Conservation (phyloP, 2,329 filamentous ascomycete genomes). For the Fusarium nematophilum region DNA sequence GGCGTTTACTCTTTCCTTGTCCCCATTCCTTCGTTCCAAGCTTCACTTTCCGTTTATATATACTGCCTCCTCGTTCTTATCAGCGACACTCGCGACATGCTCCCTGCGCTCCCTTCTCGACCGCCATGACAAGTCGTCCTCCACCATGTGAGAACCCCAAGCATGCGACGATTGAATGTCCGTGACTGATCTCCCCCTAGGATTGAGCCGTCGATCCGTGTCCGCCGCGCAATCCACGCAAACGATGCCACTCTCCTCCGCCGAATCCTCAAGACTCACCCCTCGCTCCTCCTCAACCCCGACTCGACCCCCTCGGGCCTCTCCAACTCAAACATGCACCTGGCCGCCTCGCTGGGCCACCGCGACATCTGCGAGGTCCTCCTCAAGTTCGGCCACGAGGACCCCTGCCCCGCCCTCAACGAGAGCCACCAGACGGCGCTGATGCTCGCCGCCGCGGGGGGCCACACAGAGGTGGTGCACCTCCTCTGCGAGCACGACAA, state of each 20-base stretch:
- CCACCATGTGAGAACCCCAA: constrained; percentile 37
- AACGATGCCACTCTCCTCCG: constrained; percentile 78
- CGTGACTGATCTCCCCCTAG: constrained; percentile 51
- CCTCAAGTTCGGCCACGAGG: constrained; percentile 79
- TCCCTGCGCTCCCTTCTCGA: constrained; percentile 28
- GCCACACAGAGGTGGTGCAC: constrained; percentile 79
- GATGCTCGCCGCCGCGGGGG: constrained; percentile 78
- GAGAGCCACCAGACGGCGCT: constrained; percentile 83
- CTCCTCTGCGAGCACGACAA: constrained; percentile 75
- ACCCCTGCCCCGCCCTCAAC: constrained; percentile 79
- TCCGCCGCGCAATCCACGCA: constrained; percentile 83
- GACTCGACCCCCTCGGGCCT: constrained; percentile 75
- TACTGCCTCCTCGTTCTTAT: constrained; percentile 4
- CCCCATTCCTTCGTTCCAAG: neutral
- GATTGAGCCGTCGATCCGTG: constrained; percentile 81
- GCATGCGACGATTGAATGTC: neutral
- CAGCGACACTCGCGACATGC: constrained; percentile 31
- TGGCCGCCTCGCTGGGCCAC: constrained; percentile 80
- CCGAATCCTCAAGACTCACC: constrained; percentile 81
- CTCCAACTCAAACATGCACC: constrained; percentile 86
- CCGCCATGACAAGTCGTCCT: constrained; percentile 41
- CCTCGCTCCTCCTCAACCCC: constrained; percentile 79
- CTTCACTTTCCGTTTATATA: neutral
- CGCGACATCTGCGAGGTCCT: constrained; percentile 76
- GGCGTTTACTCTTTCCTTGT: neutral